Evolutionary conservation across 768 basidiomycete species (phyloP).

Genomic region (Favolaschia claudopus): DNA sequence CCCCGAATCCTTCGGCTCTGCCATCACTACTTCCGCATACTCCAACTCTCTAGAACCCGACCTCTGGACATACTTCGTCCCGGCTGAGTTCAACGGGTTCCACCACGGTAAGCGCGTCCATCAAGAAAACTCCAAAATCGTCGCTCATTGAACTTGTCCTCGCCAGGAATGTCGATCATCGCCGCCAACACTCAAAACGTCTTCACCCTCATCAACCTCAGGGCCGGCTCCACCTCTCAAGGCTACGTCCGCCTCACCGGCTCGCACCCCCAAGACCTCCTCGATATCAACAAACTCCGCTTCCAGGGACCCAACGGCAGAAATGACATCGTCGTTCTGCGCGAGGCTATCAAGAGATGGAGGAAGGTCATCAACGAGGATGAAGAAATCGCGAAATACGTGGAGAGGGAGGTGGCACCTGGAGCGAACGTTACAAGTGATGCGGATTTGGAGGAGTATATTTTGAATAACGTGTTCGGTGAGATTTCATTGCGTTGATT

Average conservation of each 20-base stretch:
- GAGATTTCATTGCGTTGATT: too few relatives aligned
- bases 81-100: constrained; percentile 33
- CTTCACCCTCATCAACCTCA: constrained; percentile 33
- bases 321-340: constrained; percentile 31
- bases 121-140: not conserved
- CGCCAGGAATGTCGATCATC: constrained; percentile 23
- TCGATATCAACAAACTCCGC: constrained; percentile 36
- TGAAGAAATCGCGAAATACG: constrained; percentile 13
- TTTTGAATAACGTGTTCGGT: constrained; percentile 33
- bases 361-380: constrained; percentile 19
- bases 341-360: constrained; percentile 32
- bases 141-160: constrained; percentile 14
- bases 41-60: constrained; percentile 30
- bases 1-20: too few relatives aligned
- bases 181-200: constrained; percentile 26
- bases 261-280: constrained; percentile 36
- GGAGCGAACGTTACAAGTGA: constrained; percentile 30
- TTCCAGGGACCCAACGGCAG: constrained; percentile 32
- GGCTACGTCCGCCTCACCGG: constrained; percentile 38
- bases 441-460: constrained; percentile 31
- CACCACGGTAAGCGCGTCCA: constrained; percentile 26
- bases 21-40: constrained; percentile 28
- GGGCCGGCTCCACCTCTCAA: constrained; percentile 34
- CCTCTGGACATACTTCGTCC: constrained; percentile 32
- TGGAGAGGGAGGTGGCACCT: constrained; percentile 28